Base-by-base conservation (phyloP, 2,329 filamentous ascomycete genomes). In the Hypoxylon sp. region DNA sequence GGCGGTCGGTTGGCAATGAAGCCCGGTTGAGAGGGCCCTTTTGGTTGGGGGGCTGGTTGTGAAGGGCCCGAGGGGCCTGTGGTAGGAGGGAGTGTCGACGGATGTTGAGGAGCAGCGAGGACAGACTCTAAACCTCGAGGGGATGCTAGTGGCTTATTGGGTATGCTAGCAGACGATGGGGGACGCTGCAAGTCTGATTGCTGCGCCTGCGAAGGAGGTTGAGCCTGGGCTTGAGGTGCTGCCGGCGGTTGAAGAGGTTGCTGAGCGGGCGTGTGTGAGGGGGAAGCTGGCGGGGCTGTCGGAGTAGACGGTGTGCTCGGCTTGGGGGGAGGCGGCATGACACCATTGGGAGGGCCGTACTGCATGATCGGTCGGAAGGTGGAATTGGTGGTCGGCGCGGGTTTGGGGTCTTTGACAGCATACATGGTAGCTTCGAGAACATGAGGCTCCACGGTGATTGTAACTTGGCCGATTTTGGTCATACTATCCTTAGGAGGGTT, bases 371-470 rank as follows among this genome's bases (percentile, higher is more conserved):
- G 88, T 44, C 88, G 84, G 63, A 80, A 78, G 7, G 74, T 70
- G 20, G 67, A 64, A 73, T 70, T 60, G 74, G 79, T 64, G 77
- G 79, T 22, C 38, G 80, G 77, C 36, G 80, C 77, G 51, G 80
- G 82, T 68, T 86, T 87, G 6, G 85, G 82, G 55, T 91, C 89
- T 73, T 91, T 91, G 62, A 93, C 88, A 18, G 86, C 85, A 74
- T 85, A 93, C 81, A 93, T 87, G 48, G 86, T 90, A 14, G 91
- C 91, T 70, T 93, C 91, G 71, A 96, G 87, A 44, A 91, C 86
- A 74, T 96, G 91, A 45, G 93, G 93, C 76, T 94, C 92, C 64
- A 94, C 88, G 20, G 88, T 90, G 66, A 96, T 88, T 32, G 89
- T 89, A 66, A 92, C 89, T 70, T 86, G 86, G 70, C 93, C 92